Conservation (phyloP, 495 filamentous ascomycete genomes). For the Daldinia decipiens region DNA sequence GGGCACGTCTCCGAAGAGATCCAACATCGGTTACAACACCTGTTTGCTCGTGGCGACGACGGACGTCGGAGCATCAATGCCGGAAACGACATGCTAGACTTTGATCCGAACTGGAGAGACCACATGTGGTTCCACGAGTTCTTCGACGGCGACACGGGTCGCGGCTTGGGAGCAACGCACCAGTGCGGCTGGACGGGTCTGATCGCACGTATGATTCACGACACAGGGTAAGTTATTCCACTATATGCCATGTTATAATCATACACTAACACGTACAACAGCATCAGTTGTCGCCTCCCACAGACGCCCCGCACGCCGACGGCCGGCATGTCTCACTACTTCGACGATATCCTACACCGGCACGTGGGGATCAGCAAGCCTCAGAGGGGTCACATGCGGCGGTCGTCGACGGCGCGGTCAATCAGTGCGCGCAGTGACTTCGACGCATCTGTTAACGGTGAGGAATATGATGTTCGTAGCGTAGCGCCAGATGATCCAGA, state of each 20-base stretch:
- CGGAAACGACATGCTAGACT: slow-evolving; percentile 84
- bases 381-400: slow-evolving; percentile 67
- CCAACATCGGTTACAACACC: slow-evolving; percentile 92
- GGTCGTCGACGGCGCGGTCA: slow-evolving; percentile 85
- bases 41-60: slow-evolving; percentile 84
- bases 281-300: slow-evolving; percentile 88
- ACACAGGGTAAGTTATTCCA: slow-evolving; percentile 77
- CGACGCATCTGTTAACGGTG: slow-evolving; percentile 56
- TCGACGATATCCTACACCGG: slow-evolving; percentile 86
- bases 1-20: slow-evolving; percentile 97
- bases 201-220: slow-evolving; percentile 95
- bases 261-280: slow-evolving; percentile 48
- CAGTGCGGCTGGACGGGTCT: slow-evolving; percentile 98
- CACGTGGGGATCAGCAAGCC: slow-evolving; percentile 51
- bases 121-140: slow-evolving; percentile 97
- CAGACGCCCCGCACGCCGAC: slow-evolving; percentile 91
- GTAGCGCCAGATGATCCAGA: slow-evolving; percentile 49
- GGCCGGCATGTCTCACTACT: slow-evolving; percentile 87
- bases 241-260: neutral
- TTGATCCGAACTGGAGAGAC: slow-evolving; percentile 91
- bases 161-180: slow-evolving; percentile 90
- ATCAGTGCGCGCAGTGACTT: slow-evolving; percentile 89
- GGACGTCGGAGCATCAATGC: slow-evolving; percentile 87
- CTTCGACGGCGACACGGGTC: slow-evolving; percentile 91
- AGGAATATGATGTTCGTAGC: slow-evolving; percentile 50